Conservation (phyloP, 2,329 filamentous ascomycete species). For the Aspergillus melleus region DNA sequence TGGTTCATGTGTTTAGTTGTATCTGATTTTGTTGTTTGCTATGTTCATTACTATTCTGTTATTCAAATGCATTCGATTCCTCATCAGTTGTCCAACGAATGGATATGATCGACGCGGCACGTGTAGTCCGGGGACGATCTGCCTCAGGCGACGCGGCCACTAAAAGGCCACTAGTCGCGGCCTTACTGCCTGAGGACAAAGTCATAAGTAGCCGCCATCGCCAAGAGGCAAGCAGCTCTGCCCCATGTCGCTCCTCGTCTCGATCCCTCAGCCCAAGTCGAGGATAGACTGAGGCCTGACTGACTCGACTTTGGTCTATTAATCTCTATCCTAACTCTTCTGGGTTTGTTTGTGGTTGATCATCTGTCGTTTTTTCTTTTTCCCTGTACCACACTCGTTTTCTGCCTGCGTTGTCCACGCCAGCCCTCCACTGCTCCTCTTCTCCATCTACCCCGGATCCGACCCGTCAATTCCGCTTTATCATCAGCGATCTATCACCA, state of each 20-base stretch:
- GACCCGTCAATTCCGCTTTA: constrained; percentile 11
- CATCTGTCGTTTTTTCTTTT: constrained; percentile 10
- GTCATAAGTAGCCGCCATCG: neutral
- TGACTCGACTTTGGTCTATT: neutral
- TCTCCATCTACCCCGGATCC: constrained; percentile 14
- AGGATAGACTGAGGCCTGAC: neutral
- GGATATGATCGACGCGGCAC: constrained; percentile 5
- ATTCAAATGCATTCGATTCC: too few relatives aligned
- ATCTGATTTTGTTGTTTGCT: neutral
- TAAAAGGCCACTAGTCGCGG: neutral
- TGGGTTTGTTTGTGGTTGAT: neutral
- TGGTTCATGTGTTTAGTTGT: neutral
- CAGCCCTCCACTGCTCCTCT: constrained; percentile 2
- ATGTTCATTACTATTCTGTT: neutral
- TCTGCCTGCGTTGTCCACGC: constrained; percentile 14
- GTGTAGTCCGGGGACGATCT: constrained; percentile 7
- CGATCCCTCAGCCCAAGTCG: neutral
- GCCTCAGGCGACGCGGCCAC: constrained; percentile 5
- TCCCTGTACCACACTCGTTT: neutral
- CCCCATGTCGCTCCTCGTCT: neutral
- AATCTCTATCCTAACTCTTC: neutral
- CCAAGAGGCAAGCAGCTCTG: neutral
- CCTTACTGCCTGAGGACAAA: neutral
- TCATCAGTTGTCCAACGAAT: too few relatives aligned
- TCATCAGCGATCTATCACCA: constrained; percentile 3